These are phyloP conservation scores for Nicotiana attenuata DNA, from an alignment of 257 asterid species.

Conservation along the genomic window DNA sequence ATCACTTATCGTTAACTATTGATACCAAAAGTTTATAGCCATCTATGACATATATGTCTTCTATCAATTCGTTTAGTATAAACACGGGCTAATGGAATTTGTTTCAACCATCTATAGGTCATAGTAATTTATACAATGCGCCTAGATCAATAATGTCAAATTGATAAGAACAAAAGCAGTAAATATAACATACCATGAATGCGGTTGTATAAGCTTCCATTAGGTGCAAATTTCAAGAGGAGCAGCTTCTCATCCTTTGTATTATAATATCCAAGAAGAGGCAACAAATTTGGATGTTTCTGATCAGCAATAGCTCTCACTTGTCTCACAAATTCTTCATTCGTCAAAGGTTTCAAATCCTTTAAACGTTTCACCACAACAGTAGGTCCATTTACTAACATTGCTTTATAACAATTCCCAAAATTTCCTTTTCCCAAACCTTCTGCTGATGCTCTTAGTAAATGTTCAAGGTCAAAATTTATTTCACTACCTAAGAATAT, in stretches of 20 bases:
- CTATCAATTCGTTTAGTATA: no score
- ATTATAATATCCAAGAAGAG: conserved; percentile 52
- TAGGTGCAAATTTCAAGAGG: conserved; percentile 41
- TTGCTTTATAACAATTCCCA: conserved; percentile 69
- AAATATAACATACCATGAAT: conserved; percentile 42
- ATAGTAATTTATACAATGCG: neutral
- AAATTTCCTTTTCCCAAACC: conserved; percentile 70
- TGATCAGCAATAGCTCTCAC: conserved; percentile 41
- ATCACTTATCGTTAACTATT: no score
- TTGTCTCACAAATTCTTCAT: conserved; percentile 53
- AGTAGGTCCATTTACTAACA: conserved; percentile 40
- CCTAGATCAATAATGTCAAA: neutral
- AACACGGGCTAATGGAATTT: no score
- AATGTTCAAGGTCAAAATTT: conserved; percentile 55
- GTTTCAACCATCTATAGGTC: neutral
- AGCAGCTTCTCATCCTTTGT: conserved; percentile 66
- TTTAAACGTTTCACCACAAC: conserved; percentile 63
- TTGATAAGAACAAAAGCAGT: neutral
- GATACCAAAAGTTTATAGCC: no score
- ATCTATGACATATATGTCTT: no score
- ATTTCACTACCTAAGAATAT: conserved; percentile 34
- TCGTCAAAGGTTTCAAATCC: conserved; percentile 60
- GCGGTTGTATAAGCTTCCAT: conserved; percentile 53
- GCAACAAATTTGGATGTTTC: conserved; percentile 65
- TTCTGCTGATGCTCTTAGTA: conserved; percentile 69